phyloP scores from a whole-genome alignment of 768 basidiomycete species.

The Termitomyces sp. region DNA sequence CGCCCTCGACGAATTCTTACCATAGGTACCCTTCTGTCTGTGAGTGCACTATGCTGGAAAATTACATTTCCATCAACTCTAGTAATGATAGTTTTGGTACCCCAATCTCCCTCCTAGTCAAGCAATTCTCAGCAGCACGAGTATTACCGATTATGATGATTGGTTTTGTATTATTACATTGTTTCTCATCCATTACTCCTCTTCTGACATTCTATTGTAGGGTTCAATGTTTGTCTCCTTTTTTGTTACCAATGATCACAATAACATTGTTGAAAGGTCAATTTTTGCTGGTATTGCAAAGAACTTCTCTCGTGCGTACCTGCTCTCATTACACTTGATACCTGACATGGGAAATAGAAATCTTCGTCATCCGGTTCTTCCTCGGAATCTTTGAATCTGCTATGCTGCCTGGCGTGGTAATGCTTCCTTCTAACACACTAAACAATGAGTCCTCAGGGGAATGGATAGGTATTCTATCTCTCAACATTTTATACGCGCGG shows the following conservation, averaged over 20 bases:
- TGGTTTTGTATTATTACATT: conserved; percentile 34
- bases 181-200: not conserved
- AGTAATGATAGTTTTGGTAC: conserved; percentile 34
- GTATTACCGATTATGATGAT: conserved; percentile 45
- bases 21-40: conserved; percentile 40
- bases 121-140: conserved; percentile 39
- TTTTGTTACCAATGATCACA: not conserved
- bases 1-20: not conserved
- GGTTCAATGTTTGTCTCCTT: conserved; percentile 31
- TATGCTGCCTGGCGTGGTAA: conserved; percentile 40
- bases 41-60: conserved; percentile 15
- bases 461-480: conserved; percentile 37
- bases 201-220: conserved; percentile 14
- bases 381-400: conserved; percentile 46
- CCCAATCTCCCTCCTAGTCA: conserved; percentile 43
- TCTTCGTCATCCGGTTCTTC: conserved; percentile 43
- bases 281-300: conserved; percentile 38
- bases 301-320: conserved; percentile 35
- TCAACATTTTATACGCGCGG: conserved; percentile 45
- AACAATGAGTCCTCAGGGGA: not conserved
- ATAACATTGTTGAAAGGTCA: conserved; percentile 23
- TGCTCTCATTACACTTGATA: not conserved
- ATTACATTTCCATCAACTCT: not conserved
- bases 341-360: conserved; percentile 21
- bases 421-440: not conserved